These are phyloP conservation scores for Bacidia rubella DNA, from an alignment of 495 filamentous ascomycete species.

Conservation along the genomic window DNA sequence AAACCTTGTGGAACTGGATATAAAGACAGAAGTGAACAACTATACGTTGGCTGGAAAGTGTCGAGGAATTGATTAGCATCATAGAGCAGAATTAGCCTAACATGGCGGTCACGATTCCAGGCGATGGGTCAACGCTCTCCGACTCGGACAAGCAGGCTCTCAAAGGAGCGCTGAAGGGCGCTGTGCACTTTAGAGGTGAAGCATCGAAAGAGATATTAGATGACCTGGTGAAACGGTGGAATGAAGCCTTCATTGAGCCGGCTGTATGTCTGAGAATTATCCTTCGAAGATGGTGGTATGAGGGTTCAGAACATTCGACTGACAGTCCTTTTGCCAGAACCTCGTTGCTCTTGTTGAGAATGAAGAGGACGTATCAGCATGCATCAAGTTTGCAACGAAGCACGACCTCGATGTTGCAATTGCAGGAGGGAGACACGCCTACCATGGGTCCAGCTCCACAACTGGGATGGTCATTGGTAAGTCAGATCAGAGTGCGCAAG, in stretches of 20 bases:
- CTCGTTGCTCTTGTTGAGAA: not conserved
- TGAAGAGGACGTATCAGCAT: not conserved
- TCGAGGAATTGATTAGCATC: too few species aligned
- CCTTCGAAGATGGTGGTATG: too few species aligned
- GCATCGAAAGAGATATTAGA: not conserved
- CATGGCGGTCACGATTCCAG: not conserved
- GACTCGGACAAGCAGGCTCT: not conserved
- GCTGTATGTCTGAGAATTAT: not conserved
- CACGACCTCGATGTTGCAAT: conserved; percentile 36
- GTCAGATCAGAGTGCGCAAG: not conserved
- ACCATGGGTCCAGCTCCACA: conserved; percentile 32
- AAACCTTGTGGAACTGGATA: too few species aligned
- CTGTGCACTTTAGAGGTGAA: not conserved
- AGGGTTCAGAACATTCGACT: too few species aligned
- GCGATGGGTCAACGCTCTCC: not conserved
- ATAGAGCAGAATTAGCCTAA: not conserved
- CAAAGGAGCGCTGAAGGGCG: not conserved
- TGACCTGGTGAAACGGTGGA: conserved; percentile 2
- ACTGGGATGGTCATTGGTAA: conserved; percentile 34
- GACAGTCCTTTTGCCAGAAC: not conserved
- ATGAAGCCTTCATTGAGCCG: conserved; percentile 1
- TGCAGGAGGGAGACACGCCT: conserved; percentile 40
- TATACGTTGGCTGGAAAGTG: too few species aligned
- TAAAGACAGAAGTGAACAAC: too few species aligned
- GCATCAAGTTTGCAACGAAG: conserved; percentile 19